Percentiles rank a stretch among this genome's conserved stretches.
Conservation (phyloP, 352 stramenopile genomes). For the Achlya hypogyna region DNA sequence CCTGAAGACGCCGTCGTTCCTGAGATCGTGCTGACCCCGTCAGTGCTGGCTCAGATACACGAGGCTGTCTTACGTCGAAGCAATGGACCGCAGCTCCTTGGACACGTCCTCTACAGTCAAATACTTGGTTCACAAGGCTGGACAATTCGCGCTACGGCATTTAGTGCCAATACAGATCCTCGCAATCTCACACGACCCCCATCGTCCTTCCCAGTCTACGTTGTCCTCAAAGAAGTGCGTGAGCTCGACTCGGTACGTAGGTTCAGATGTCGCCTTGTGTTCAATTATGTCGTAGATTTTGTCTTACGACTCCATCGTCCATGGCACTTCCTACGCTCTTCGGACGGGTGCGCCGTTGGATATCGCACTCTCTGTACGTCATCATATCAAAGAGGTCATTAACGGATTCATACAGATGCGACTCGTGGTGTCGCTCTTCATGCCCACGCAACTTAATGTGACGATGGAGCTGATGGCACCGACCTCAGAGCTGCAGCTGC, state of each 20-base stretch:
- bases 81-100: background rate
- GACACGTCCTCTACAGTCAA: background rate
- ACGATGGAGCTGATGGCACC: background rate
- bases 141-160: background rate
- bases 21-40: background rate
- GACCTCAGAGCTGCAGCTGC: background rate
- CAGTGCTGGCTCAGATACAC: background rate
- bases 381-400: background rate
- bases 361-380: background rate
- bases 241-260: background rate
- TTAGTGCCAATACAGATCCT: background rate
- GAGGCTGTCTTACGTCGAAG: background rate
- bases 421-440: background rate
- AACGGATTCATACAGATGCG: background rate
- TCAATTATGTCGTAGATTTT: background rate
- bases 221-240: background rate
- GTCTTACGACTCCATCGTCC: background rate
- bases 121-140: background rate
- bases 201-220: background rate
- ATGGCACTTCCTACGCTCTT: background rate
- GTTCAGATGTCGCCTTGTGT: background rate
- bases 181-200: background rate
- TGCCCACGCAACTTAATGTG: background rate
- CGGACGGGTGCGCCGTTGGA: background rate
- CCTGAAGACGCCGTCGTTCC: background rate